Conservation (phyloP, 257 asterid genomes). For the Salvia rosmarinus region DNA sequence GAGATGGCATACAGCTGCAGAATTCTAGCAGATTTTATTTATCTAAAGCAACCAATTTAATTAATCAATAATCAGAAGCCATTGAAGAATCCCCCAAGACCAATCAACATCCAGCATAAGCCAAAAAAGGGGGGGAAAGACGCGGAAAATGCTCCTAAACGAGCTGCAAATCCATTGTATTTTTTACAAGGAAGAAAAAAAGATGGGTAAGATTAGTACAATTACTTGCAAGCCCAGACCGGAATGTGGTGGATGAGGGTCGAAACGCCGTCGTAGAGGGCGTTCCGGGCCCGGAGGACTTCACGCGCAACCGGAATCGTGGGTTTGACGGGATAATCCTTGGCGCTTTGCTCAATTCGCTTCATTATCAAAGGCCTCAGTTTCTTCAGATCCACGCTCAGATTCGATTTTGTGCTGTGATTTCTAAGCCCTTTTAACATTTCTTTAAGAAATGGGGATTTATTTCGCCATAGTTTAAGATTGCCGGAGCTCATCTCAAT, state of each 20-base stretch:
- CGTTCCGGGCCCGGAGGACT: conserved; percentile 58
- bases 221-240: conserved; percentile 87
- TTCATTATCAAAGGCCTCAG: conserved; percentile 76
- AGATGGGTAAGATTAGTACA: conserved; percentile 18
- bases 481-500: conserved; percentile 41
- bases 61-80: background rate
- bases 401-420: conserved; percentile 47
- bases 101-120: background rate
- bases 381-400: conserved; percentile 54
- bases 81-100: background rate
- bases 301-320: conserved; percentile 72
- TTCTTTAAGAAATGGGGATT: conserved; percentile 34
- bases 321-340: conserved; percentile 57
- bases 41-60: background rate
- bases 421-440: conserved; percentile 40
- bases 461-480: conserved; percentile 21
- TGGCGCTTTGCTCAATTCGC: conserved; percentile 79
- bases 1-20: background rate
- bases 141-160: background rate
- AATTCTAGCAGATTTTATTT: background rate
- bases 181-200: background rate
- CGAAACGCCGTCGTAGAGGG: conserved; percentile 75
- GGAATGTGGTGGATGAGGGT: conserved; percentile 66
- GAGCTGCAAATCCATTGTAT: background rate
- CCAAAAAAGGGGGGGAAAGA: background rate